phyloP scores from a whole-genome alignment of 2,329 filamentous ascomycete species.

The Fusarium subglutinans region DNA sequence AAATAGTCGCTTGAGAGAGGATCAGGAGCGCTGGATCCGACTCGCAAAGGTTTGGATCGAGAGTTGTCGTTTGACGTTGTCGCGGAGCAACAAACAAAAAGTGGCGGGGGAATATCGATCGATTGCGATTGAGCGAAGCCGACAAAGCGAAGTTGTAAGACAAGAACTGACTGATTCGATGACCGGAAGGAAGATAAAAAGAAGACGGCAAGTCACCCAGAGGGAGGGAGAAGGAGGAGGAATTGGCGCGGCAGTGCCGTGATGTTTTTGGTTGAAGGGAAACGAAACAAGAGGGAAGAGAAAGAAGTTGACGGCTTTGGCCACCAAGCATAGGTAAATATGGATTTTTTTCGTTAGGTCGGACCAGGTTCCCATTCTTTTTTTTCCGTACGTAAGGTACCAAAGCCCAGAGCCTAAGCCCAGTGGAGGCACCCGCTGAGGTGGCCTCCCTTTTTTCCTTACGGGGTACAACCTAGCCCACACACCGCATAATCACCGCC shows the following conservation, averaged over 20 bases:
- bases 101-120: slow-evolving; percentile 36
- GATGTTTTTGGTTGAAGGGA: slow-evolving; percentile 45
- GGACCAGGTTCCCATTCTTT: slow-evolving; percentile 5
- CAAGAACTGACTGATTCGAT: slow-evolving; percentile 50
- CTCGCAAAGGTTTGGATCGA: slow-evolving; percentile 9
- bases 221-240: slow-evolving; percentile 42
- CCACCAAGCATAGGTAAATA: slow-evolving; percentile 34
- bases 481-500: slow-evolving; percentile 18
- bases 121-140: slow-evolving; percentile 33
- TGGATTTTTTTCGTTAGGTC: slow-evolving; percentile 34
- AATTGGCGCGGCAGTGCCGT: slow-evolving; percentile 59
- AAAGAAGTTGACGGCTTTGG: slow-evolving; percentile 30
- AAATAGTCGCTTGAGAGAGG: slow-evolving; percentile 16
- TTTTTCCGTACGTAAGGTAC: slow-evolving; percentile 5
- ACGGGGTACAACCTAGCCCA: slow-evolving; percentile 21
- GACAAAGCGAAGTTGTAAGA: slow-evolving; percentile 37
- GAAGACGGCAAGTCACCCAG: slow-evolving; percentile 54
- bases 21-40: slow-evolving; percentile 3
- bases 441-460: neutral
- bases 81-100: slow-evolving; percentile 32
- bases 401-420: neutral
- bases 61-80: slow-evolving; percentile 19
- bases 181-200: slow-evolving; percentile 46
- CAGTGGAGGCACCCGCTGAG: slow-evolving; percentile 10
- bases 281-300: slow-evolving; percentile 35